phyloP scores from a whole-genome alignment of 2,329 filamentous ascomycete species.

The Hypomyces perniciosus region DNA sequence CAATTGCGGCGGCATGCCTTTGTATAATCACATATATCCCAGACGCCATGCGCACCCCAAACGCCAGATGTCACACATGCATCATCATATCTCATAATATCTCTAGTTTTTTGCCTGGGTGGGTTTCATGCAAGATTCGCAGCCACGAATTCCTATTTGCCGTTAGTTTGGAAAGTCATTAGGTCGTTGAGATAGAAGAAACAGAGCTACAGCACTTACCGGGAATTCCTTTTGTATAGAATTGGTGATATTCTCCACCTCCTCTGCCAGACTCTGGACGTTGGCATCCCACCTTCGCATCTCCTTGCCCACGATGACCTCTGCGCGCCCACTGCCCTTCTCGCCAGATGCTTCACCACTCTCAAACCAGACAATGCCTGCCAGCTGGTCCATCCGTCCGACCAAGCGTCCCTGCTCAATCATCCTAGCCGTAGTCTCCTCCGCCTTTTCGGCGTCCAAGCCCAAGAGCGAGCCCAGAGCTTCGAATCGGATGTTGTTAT shows the following conservation, averaged over 20 bases:
- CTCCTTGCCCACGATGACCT: constrained; percentile 59
- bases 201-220: constrained; percentile 29
- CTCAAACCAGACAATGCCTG: constrained; percentile 82
- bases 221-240: constrained; percentile 77
- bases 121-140: constrained; percentile 37
- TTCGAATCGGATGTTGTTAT: constrained; percentile 70
- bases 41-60: constrained; percentile 5
- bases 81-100: neutral
- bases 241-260: constrained; percentile 81
- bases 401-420: constrained; percentile 86
- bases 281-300: constrained; percentile 85
- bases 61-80: neutral
- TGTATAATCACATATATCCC: constrained; percentile 1
- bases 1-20: too few species aligned
- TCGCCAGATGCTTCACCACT: constrained; percentile 62
- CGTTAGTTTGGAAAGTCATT: neutral
- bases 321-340: constrained; percentile 60
- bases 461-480: constrained; percentile 72
- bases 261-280: constrained; percentile 78
- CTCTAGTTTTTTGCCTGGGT: neutral
- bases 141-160: constrained; percentile 48
- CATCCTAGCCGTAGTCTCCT: constrained; percentile 90
- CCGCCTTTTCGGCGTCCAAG: constrained; percentile 72
- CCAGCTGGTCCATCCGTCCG: constrained; percentile 91
- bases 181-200: constrained; percentile 1